Base-by-base conservation (phyloP, 306 rosid species). In the Medicago lupulina region DNA sequence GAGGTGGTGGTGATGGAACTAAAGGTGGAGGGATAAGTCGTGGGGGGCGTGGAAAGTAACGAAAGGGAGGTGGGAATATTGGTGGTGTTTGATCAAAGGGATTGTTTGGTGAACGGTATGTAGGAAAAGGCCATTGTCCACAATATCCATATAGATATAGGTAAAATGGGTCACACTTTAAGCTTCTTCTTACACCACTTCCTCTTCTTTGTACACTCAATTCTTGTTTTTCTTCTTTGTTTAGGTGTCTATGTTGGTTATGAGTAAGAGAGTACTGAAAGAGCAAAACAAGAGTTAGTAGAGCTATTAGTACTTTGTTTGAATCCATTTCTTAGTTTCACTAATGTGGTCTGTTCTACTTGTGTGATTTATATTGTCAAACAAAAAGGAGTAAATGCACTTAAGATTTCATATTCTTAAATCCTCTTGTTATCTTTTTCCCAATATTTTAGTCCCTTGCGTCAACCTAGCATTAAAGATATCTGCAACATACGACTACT, bases 111-210 rank as follows among this genome's bases (percentile, higher is more conserved):
- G 89, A 88, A 47, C 88, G 92, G 63, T n/a, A 70, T 2, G 82
- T 91, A 47, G 90, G 83, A 19, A 91, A 91, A 76, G 92, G 95
- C 95, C 92, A 91, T 60, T 76, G 87, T 40, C 89, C 91, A 67
- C 95, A 89, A 2, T 47, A 46, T 8, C 58, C 91, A 76, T 80
- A 89, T 2, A 91, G 67, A 72, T 59, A 91, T 21, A 69, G 81
- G 82, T 79, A 91, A 40, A 91, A 78, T 5, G 92, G 91, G 65
- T 91, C 97, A 69, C 95, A 89, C 71, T 49, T 23, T 5, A 61
- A 47, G 1, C 80, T 41, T 57, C 87, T 75, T 40, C 84, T 40
- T 47, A 82, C 25, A n/a, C 75, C 23, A 40, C 72, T 34, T 5
- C 80, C 66, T 61, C 67, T 23, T 8, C 8, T n/a, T 1, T n/a